Evolutionary conservation across 495 filamentous ascomycete species (phyloP), one percentile per base, ranked within the genome.

Genomic region (Xylaria longipes): DNA sequence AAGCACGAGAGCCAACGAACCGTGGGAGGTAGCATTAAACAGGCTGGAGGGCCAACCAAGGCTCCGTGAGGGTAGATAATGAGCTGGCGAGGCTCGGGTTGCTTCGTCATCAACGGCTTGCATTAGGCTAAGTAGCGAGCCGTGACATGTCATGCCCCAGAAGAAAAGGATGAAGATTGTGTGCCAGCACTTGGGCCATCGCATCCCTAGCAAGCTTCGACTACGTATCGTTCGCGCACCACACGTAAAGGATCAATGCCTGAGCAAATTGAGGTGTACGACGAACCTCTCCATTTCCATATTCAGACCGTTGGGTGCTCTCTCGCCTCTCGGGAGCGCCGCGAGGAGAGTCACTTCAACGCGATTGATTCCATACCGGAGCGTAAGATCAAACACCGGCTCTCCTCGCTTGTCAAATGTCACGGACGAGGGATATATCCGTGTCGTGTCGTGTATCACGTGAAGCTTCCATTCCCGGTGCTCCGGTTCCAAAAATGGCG

Each of bases 251-350:
- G 9, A 58, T 71, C n/a, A 71, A 41, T 78, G 71, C 64, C 67
- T 77, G 45, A 82, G 69, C 31, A 92, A 68, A 77, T 89, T 88
- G 57, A 88, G 84, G 74, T 90, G 89, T 12, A 92, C 78, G 14
- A 86, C 89, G 52, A 92, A 80, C 71, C 85, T 91, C 81, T 94
- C 92, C 75, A 93, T 79, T 72, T 93, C 92, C 68, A 87, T 83
- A 68, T 88, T 90, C 8, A 85, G 83, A 14, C 89, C 90, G 57
- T 80, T 82, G 0, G 82, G 76, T 0, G 84, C 80, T 73, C 85
- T 89, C 56, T 89, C 83, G 11, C 89, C 88, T 65, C 84, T 87
- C 3, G 89, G 86, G 20, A 90, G 81, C 6, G 88, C 85, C n/a
- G 88, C 89, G 76, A 92, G 86, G 43, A 92, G 77, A 56, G 91